These are phyloP conservation scores for Aspergillus niger DNA, from an alignment of 2,329 filamentous ascomycete genomes.

Conservation along the genomic window DNA sequence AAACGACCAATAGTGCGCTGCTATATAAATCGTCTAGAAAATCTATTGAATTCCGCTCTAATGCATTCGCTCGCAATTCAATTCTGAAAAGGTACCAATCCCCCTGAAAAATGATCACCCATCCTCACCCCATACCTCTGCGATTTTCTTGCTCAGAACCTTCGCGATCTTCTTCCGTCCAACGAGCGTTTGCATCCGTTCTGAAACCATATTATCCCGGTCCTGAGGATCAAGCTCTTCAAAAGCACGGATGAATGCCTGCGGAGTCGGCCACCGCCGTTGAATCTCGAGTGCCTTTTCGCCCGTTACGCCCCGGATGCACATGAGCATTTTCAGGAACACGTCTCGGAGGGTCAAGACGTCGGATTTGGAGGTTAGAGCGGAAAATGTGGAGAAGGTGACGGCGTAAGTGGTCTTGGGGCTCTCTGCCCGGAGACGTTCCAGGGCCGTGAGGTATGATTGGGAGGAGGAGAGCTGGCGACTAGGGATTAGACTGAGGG, in stretches of 20 bases:
- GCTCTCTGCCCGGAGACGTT: constrained; percentile 58
- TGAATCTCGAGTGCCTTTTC: constrained; percentile 81
- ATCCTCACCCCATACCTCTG: constrained; percentile 66
- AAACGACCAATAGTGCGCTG: no score
- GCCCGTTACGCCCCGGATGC: constrained; percentile 70
- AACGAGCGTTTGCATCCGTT: constrained; percentile 58
- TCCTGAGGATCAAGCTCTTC: constrained; percentile 56
- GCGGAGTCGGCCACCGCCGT: constrained; percentile 73
- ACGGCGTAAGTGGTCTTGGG: constrained; percentile 57
- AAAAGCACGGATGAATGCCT: constrained; percentile 70
- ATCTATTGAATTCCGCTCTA: no score
- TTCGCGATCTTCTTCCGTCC: constrained; percentile 70
- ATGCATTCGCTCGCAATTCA: no score
- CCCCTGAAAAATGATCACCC: constrained; percentile 7
- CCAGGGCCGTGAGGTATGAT: constrained; percentile 67
- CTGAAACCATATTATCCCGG: constrained; percentile 62
- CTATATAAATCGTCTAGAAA: no score
- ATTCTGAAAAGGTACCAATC: not conserved
- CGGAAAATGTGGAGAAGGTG: constrained; percentile 71
- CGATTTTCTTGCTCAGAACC: constrained; percentile 67
- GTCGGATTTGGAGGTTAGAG: constrained; percentile 73
- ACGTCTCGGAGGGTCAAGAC: constrained; percentile 72
- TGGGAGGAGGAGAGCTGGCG: constrained; percentile 57
- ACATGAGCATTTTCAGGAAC: constrained; percentile 85
- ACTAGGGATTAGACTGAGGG: constrained; percentile 67